phyloP scores from a whole-genome alignment of 1,139 yeast species.

The Lizanozyma gosingica region DNA sequence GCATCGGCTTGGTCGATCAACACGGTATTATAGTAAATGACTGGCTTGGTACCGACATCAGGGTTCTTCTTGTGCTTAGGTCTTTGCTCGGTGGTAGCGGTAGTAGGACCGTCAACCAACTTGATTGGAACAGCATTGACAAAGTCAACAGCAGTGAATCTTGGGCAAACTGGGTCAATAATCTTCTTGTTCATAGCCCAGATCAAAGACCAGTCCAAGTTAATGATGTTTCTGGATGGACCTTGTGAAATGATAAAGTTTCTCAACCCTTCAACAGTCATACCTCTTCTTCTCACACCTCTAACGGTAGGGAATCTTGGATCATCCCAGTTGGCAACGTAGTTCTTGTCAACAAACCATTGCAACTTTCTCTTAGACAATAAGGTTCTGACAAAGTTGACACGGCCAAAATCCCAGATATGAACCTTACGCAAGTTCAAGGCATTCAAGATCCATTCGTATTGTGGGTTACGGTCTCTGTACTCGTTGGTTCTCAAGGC shows the following conservation, averaged over 20 bases:
- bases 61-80: slow-evolving; percentile 96
- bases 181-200: slow-evolving; percentile 97
- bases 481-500: slow-evolving; percentile 95
- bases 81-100: slow-evolving; percentile 55
- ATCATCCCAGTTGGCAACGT: slow-evolving; percentile 93
- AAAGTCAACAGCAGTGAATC: slow-evolving; percentile 72
- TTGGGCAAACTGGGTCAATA: slow-evolving; percentile 93
- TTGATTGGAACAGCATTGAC: slow-evolving; percentile 56
- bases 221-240: slow-evolving; percentile 91
- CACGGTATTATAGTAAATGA: slow-evolving; percentile 53
- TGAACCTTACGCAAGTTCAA: slow-evolving; percentile 81
- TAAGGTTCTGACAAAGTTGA: slow-evolving; percentile 89
- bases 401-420: slow-evolving; percentile 96
- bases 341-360: slow-evolving; percentile 90
- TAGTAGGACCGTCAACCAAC: slow-evolving; percentile 62
- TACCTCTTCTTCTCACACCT: slow-evolving; percentile 98
- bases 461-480: slow-evolving; percentile 96
- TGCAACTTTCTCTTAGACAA: slow-evolving; percentile 94
- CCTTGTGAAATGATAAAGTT: slow-evolving; percentile 92
- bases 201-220: slow-evolving; percentile 92
- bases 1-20: slow-evolving; percentile 91
- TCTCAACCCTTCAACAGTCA: slow-evolving; percentile 95
- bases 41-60: slow-evolving; percentile 78
- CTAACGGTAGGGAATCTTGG: slow-evolving; percentile 98
- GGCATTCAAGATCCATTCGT: slow-evolving; percentile 87